Conservation (phyloP, 805 yeast species). For the Kazachstania viticola region DNA sequence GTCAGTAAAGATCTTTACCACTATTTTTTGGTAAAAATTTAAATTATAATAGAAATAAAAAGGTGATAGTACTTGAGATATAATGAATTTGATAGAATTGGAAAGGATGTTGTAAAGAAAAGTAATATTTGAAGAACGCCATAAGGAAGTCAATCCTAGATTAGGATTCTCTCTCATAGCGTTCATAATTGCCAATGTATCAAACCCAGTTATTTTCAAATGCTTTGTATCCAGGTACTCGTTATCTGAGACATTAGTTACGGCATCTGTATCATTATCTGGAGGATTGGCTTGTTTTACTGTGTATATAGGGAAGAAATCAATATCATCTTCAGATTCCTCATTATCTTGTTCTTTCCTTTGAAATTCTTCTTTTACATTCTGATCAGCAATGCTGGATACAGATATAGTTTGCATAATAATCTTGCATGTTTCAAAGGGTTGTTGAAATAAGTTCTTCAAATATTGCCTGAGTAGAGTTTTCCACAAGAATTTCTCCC, state of each 20-base stretch:
- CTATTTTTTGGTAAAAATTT: conserved; percentile 3
- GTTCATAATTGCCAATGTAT: conserved; percentile 53
- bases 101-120: conserved; percentile 63
- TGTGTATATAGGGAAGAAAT: conserved; percentile 13
- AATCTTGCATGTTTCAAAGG: conserved; percentile 73
- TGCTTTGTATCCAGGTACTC: neutral
- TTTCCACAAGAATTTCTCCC: conserved; percentile 46
- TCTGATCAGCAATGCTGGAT: neutral
- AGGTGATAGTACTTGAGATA: conserved; percentile 2
- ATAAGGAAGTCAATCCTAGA: conserved; percentile 51
- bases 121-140: conserved; percentile 68
- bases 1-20: conserved; percentile 58
- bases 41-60: conserved; percentile 2
- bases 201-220: conserved; percentile 23
- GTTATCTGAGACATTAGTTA: neutral
- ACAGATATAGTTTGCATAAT: conserved; percentile 44
- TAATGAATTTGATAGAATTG: neutral
- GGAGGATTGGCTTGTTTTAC: neutral
- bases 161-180: conserved; percentile 49
- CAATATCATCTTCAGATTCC: conserved; percentile 31
- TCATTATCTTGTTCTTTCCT: conserved; percentile 7
- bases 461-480: conserved; percentile 60
- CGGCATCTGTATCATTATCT: neutral
- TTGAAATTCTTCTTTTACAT: too few species aligned
- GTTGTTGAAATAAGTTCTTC: conserved; percentile 65